Evolutionary conservation across 805 yeast species (phyloP).

Genomic region (Groenewaldozyma salmanticensis): DNA sequence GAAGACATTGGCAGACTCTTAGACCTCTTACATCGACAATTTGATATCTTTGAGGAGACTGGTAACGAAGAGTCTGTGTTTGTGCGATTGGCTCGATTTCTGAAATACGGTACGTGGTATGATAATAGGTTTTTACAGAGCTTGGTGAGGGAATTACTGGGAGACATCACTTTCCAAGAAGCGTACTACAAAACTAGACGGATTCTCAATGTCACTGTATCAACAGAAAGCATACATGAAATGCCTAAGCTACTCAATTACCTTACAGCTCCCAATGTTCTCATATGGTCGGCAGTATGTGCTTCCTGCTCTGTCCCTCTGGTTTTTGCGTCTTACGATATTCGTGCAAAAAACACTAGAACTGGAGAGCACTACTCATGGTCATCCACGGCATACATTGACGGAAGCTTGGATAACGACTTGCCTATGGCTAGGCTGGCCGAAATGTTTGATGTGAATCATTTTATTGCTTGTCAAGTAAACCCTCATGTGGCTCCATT

Average conservation of each 20-base stretch:
- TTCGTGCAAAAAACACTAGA: conserved; percentile 69
- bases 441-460: conserved; percentile 96
- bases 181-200: conserved; percentile 91
- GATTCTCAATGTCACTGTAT: conserved; percentile 87
- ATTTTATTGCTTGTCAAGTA: conserved; percentile 94
- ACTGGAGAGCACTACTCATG: conserved; percentile 72
- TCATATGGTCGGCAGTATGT: conserved; percentile 82
- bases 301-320: conserved; percentile 95
- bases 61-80: conserved; percentile 44
- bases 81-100: conserved; percentile 45
- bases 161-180: conserved; percentile 87
- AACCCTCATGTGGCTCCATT: conserved; percentile 94
- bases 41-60: conserved; percentile 50
- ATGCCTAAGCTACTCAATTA: conserved; percentile 84
- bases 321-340: conserved; percentile 74
- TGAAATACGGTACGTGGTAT: conserved; percentile 84
- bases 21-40: conserved; percentile 35
- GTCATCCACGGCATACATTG: conserved; percentile 78
- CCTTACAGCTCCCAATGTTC: conserved; percentile 87
- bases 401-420: conserved; percentile 94
- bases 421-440: conserved; percentile 81
- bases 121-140: conserved; percentile 61
- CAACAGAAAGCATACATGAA: conserved; percentile 84
- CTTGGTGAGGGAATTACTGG: conserved; percentile 71
- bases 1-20: conserved; percentile 52